These are phyloP conservation scores for Corinectria fuckeliana DNA, from an alignment of 2,329 filamentous ascomycete genomes.

Conservation along the genomic window DNA sequence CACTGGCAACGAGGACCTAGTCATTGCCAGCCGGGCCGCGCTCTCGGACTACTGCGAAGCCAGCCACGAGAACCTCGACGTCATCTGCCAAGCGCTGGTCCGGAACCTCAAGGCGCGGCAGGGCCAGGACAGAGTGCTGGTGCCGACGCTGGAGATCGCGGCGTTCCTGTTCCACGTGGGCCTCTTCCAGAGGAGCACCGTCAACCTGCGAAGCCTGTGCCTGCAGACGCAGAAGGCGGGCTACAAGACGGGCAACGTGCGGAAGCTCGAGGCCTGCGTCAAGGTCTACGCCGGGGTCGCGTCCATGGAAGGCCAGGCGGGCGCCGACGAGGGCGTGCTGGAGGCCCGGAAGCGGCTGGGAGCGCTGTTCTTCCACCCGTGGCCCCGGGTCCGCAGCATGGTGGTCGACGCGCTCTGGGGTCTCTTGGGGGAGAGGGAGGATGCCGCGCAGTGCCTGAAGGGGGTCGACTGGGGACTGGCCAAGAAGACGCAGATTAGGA, in stretches of 20 bases:
- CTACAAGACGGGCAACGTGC: conserved; percentile 82
- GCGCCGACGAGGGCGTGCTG: conserved; percentile 45
- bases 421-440: conserved; percentile 43
- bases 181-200: conserved; percentile 50
- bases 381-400: conserved; percentile 71
- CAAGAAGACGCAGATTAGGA: conserved; percentile 54
- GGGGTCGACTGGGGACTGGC: conserved; percentile 65
- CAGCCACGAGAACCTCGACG: conserved; percentile 48
- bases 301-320: conserved; percentile 35
- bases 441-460: conserved; percentile 48
- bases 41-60: conserved; percentile 61
- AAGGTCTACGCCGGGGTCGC: conserved; percentile 79
- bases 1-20: conserved; percentile 77
- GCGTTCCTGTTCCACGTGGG: conserved; percentile 77
- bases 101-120: conserved; percentile 60
- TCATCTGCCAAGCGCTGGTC: conserved; percentile 58
- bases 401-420: conserved; percentile 68
- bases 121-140: conserved; percentile 71
- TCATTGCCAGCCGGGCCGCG: conserved; percentile 71
- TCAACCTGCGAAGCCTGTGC: conserved; percentile 66
- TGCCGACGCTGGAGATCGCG: conserved; percentile 78
- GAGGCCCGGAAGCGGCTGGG: conserved; percentile 72
- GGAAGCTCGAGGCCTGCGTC: conserved; percentile 80
- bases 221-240: conserved; percentile 77
- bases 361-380: conserved; percentile 80